These are phyloP conservation scores for Phytophthora pisi DNA, from an alignment of 352 stramenopile species.

Conservation along the genomic window DNA sequence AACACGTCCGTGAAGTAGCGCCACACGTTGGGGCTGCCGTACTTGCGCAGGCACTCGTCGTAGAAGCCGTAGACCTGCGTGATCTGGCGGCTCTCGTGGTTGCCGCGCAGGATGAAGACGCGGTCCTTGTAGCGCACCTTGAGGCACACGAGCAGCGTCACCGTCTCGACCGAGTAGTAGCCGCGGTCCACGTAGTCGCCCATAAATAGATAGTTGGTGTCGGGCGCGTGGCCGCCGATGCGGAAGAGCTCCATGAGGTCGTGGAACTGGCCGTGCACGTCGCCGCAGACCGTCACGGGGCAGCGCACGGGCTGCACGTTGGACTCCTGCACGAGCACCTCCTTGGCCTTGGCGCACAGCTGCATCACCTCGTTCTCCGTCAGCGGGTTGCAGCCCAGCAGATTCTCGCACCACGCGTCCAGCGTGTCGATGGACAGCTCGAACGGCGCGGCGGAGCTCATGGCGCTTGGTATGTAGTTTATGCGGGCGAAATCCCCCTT, in stretches of 20 bases:
- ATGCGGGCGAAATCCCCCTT: not conserved
- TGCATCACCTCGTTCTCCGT: conserved; percentile 96
- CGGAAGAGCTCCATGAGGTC: conserved; percentile 98
- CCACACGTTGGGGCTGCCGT: conserved; percentile 99
- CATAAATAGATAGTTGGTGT: conserved; percentile 83
- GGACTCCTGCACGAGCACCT: conserved; percentile 97
- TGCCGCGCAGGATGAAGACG: conserved; percentile 83
- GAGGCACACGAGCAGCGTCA: conserved; percentile 83
- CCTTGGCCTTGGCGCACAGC: conserved; percentile 94
- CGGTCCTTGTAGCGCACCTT: conserved; percentile 91
- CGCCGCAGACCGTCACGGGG: conserved; percentile 98
- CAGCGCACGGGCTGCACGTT: conserved; percentile 97
- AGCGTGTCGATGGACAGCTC: conserved; percentile 89
- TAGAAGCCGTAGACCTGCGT: conserved; percentile 88
- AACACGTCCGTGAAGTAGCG: conserved; percentile 97
- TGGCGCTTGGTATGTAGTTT: conserved; percentile 8
- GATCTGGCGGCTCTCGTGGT: conserved; percentile 84
- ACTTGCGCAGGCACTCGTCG: conserved; percentile 92
- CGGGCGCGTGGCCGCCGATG: conserved; percentile 88
- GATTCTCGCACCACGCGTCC: conserved; percentile 95
- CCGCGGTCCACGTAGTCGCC: conserved; percentile 90
- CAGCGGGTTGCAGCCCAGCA: conserved; percentile 94
- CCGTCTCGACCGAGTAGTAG: conserved; percentile 88
- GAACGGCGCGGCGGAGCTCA: conserved; percentile 57
- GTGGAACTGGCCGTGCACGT: conserved; percentile 98